A percentile compares a stretch with the other conserved stretches of the same genome.
Evolutionary conservation across 1,284 basidiomycete species (phyloP).

Genomic region (Schizophyllum commune): DNA sequence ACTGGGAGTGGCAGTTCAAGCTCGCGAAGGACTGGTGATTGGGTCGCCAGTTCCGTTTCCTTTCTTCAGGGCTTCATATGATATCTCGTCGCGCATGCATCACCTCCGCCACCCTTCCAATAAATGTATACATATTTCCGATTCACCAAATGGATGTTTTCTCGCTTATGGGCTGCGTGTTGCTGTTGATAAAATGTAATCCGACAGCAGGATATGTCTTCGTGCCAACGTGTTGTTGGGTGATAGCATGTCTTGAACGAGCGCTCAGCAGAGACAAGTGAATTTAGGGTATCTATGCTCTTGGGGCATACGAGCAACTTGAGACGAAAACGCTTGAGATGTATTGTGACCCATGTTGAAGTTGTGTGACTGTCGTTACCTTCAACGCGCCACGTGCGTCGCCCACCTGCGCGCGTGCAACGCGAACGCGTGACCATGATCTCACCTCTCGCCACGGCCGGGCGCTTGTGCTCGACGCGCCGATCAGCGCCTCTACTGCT

Average conservation of each 20-base stretch:
- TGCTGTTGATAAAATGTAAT: slow-evolving; percentile 1
- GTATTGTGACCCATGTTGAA: background rate
- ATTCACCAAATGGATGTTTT: background rate
- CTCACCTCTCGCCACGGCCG: background rate
- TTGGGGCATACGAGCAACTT: too few relatives aligned
- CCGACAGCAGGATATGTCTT: background rate
- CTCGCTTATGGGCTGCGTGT: background rate
- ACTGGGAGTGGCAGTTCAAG: slow-evolving; percentile 80
- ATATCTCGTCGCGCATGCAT: background rate
- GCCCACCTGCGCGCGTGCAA: background rate
- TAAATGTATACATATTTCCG: background rate
- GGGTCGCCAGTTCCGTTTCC: slow-evolving; percentile 4
- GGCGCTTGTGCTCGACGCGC: slow-evolving; percentile 4
- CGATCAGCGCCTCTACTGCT: background rate
- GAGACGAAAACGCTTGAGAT: too few relatives aligned
- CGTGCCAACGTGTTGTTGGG: too few relatives aligned
- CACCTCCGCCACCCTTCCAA: background rate
- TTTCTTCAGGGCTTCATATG: background rate
- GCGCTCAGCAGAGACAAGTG: too few relatives aligned
- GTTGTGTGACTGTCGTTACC: background rate
- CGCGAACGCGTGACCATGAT: background rate
- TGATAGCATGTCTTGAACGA: too few relatives aligned
- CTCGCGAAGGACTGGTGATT: slow-evolving; percentile 72
- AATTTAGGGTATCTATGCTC: too few relatives aligned
- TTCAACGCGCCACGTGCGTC: background rate